Conservation (phyloP, 345 rosid genomes). For the Cochlearia excelsa region DNA sequence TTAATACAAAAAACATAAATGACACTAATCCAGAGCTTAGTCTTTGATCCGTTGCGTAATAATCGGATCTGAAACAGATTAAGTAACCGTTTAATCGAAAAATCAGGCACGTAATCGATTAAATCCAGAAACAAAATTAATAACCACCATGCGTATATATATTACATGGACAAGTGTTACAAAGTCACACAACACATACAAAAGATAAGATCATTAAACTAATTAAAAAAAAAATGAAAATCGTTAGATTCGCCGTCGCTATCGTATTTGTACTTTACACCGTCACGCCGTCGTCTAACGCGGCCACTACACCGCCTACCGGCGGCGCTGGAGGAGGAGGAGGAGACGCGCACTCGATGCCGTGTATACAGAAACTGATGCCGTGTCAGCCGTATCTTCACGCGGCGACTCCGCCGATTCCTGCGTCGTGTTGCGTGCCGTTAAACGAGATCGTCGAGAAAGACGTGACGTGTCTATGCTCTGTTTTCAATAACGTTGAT, state of each 20-base stretch:
- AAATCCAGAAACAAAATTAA: background rate
- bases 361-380: slow-evolving; percentile 50
- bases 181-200: background rate
- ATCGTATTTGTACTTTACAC: slow-evolving; percentile 3
- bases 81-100: slow-evolving; percentile 12
- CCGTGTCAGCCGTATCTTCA: slow-evolving; percentile 52
- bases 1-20: background rate
- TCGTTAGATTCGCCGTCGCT: slow-evolving; percentile 17
- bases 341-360: slow-evolving; percentile 28
- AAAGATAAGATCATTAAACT: background rate
- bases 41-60: slow-evolving; percentile 24
- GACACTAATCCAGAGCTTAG: slow-evolving; percentile 23
- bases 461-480: slow-evolving; percentile 50
- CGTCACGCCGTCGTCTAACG: background rate
- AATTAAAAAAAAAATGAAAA: background rate
- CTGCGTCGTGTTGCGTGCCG: slow-evolving; percentile 52
- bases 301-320: slow-evolving; percentile 14
- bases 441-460: slow-evolving; percentile 35
- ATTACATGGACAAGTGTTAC: background rate
- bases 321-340: slow-evolving; percentile 13
- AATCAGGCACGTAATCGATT: background rate
- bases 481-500: slow-evolving; percentile 37
- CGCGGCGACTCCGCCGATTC: slow-evolving; percentile 34
- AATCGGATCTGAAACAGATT: slow-evolving; percentile 21
- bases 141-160: slow-evolving; percentile 17